Conservation (phyloP, 768 basidiomycete genomes). For the Lactarius evosmus region DNA sequence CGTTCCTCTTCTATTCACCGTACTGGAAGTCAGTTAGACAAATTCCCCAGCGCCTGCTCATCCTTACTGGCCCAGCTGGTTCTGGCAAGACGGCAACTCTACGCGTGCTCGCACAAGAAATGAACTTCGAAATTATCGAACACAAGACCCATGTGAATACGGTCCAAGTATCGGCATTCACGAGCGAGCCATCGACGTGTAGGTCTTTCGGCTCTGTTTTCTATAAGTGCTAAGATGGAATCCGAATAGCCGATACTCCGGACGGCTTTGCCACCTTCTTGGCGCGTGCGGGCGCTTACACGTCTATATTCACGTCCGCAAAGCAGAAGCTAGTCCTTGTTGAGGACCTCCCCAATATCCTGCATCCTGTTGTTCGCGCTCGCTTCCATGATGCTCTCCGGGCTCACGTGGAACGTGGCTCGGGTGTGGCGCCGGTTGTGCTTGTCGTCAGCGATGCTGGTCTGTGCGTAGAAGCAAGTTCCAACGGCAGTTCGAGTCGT, state of each 20-base stretch:
- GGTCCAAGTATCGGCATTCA: constrained; percentile 54
- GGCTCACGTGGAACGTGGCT: constrained; percentile 45
- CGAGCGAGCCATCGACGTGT: constrained; percentile 17
- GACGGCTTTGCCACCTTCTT: constrained; percentile 77
- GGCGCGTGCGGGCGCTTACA: constrained; percentile 60
- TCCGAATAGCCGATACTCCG: constrained; percentile 11
- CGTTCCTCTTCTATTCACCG: constrained; percentile 30
- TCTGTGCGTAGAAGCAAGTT: constrained; percentile 59
- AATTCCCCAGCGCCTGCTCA: constrained; percentile 65
- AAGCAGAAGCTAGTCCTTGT: constrained; percentile 59
- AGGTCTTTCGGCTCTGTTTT: not conserved
- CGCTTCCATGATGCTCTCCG: constrained; percentile 72
- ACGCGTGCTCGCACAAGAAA: constrained; percentile 66
- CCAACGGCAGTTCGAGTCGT: constrained; percentile 46
- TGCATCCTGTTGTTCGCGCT: constrained; percentile 63
- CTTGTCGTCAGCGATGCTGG: constrained; percentile 84
- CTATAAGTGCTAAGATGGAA: not conserved
- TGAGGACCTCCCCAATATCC: constrained; percentile 89
- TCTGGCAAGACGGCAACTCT: constrained; percentile 88
- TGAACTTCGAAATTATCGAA: constrained; percentile 79
- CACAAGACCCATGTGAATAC: constrained; percentile 47
- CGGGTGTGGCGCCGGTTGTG: constrained; percentile 57
- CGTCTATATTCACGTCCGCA: constrained; percentile 43
- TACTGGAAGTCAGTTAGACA: not conserved
- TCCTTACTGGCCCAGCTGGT: constrained; percentile 85